phyloP scores from a whole-genome alignment of 306 rosid species.

The Vigna radiata region DNA sequence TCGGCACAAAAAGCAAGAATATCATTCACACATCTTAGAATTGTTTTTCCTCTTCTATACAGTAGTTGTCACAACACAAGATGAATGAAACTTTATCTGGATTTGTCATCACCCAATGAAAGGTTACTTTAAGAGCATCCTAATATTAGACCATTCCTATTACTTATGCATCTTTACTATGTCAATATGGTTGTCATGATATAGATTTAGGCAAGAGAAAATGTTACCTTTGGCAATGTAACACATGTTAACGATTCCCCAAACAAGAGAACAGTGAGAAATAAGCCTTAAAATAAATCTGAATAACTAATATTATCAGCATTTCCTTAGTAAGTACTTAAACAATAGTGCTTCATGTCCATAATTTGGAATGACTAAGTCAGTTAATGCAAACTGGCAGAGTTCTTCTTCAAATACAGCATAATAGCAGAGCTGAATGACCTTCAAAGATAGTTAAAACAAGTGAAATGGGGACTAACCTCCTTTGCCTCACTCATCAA shows the following conservation, averaged over 20 bases:
- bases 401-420: conserved; percentile 40
- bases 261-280: conserved; percentile 7
- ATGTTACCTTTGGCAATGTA: not conserved
- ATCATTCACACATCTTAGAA: not conserved
- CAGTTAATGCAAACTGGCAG: not conserved
- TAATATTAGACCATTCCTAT: not conserved
- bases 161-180: not conserved
- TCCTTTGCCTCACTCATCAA: conserved; percentile 85
- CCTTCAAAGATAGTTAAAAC: not conserved
- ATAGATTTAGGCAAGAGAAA: conserved; percentile 7
- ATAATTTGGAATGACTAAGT: not conserved
- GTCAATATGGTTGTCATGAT: not conserved
- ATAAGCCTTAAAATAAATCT: not conserved
- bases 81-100: conserved; percentile 5
- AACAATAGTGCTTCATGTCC: not conserved
- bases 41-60: not conserved
- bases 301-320: not conserved
- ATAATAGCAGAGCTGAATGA: not conserved
- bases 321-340: not conserved
- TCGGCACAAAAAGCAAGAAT: conserved; percentile 1
- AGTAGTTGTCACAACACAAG: not conserved
- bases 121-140: not conserved
- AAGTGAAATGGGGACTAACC: conserved; percentile 57
- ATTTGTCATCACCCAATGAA: not conserved
- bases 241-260: not conserved